Evolutionary conservation across 768 basidiomycete genomes (phyloP).

Genomic region (Boletus coccyginus): DNA sequence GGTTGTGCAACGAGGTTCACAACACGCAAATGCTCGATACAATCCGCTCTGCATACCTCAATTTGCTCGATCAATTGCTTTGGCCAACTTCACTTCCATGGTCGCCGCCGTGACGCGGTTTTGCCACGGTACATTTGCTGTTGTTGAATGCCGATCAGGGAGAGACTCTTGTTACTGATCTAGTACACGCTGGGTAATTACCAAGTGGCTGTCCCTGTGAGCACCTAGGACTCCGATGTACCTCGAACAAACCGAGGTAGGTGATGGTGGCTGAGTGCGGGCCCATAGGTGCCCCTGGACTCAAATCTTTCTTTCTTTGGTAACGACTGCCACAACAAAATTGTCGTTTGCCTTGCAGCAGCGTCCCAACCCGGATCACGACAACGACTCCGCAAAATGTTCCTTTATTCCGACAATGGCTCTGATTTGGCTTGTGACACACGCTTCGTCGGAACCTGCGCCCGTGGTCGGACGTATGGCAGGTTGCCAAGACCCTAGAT

Average conservation of each 20-base stretch:
- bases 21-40: background rate
- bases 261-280: background rate
- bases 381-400: background rate
- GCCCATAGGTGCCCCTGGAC: background rate
- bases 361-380: background rate
- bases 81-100: background rate
- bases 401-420: too few relatives aligned
- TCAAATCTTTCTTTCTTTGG: background rate
- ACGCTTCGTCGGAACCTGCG: too few relatives aligned
- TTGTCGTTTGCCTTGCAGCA: background rate
- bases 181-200: slow-evolving; percentile 7
- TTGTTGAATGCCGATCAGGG: slow-evolving; percentile 6
- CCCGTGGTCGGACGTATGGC: slow-evolving; percentile 1
- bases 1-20: slow-evolving; percentile 11
- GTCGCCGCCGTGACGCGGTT: slow-evolving; percentile 8
- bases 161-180: background rate
- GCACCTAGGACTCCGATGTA: background rate
- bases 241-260: background rate
- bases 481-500: slow-evolving; percentile 19
- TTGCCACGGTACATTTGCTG: background rate
- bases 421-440: too few relatives aligned
- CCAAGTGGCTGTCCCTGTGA: background rate
- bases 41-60: too few relatives aligned
- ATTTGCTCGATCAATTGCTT: too few relatives aligned
- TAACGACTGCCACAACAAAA: background rate